A percentile compares a stretch with the other conserved stretches of the same genome.
Evolutionary conservation across 768 basidiomycete species (phyloP).

Genomic region (Auricularia cornea): DNA sequence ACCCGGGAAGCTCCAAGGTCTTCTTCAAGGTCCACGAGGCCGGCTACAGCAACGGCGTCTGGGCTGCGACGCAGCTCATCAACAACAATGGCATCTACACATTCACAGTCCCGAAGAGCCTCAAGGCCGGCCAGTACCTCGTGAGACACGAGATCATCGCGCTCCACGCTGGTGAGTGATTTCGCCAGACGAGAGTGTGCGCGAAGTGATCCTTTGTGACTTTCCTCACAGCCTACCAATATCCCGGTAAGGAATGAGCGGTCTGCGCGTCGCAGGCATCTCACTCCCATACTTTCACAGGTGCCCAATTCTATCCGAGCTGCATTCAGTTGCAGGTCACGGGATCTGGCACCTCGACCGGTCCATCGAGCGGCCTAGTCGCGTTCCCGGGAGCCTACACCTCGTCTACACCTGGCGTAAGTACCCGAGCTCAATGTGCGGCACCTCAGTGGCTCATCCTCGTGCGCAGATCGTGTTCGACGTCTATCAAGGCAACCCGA

Average conservation of each 20-base stretch:
- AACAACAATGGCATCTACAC: slow-evolving; percentile 34
- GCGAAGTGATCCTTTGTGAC: too few relatives aligned
- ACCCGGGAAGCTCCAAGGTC: slow-evolving; percentile 33
- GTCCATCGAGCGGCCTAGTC: slow-evolving; percentile 31
- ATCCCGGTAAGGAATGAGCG: background rate
- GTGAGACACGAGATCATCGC: slow-evolving; percentile 34
- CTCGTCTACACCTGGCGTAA: background rate
- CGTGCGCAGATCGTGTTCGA: slow-evolving; percentile 12
- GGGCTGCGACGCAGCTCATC: slow-evolving; percentile 37
- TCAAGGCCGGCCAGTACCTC: slow-evolving; percentile 41
- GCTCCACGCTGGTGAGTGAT: slow-evolving; percentile 12
- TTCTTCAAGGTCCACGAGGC: slow-evolving; percentile 45
- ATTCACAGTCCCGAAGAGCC: slow-evolving; percentile 38
- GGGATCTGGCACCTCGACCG: slow-evolving; percentile 36
- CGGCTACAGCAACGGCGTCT: slow-evolving; percentile 39
- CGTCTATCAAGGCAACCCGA: slow-evolving; percentile 11
- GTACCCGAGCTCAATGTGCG: slow-evolving; percentile 8
- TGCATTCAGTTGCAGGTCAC: slow-evolving; percentile 41
- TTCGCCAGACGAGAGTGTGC: too few relatives aligned
- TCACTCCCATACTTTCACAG: slow-evolving; percentile 32
- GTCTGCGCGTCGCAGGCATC: slow-evolving; percentile 23
- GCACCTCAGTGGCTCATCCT: slow-evolving; percentile 18
- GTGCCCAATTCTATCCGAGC: slow-evolving; percentile 37
- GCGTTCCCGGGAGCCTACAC: slow-evolving; percentile 36
- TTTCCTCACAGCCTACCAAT: background rate